phyloP scores from a whole-genome alignment of 2,329 filamentous ascomycete genomes.

The Talaromyces sp. region DNA sequence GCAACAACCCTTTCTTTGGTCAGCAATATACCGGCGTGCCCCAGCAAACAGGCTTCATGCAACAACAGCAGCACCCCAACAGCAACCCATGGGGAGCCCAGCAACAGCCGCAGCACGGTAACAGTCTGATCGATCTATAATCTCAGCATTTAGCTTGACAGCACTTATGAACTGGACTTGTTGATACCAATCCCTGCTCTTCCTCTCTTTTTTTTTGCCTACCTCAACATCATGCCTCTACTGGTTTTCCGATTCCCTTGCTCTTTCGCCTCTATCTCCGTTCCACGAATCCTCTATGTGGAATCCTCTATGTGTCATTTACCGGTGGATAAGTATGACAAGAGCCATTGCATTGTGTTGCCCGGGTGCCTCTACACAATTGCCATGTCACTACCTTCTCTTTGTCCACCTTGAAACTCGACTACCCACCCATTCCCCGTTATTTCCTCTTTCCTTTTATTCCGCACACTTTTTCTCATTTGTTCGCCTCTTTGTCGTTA shows the following conservation, averaged over 20 bases:
- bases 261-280: conserved; percentile 2
- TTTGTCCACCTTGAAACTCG: conserved; percentile 1
- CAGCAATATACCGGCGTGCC: conserved; percentile 76
- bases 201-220: background rate
- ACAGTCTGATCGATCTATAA: conserved; percentile 66
- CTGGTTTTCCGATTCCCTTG: background rate
- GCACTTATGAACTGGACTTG: conserved; percentile 2
- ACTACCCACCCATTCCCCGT: background rate
- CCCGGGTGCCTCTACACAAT: background rate
- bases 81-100: conserved; percentile 61
- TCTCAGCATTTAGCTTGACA: conserved; percentile 1
- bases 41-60: conserved; percentile 49
- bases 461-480: conserved; percentile 15
- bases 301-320: background rate
- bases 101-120: conserved; percentile 47
- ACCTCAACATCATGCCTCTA: background rate
- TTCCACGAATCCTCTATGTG: background rate
- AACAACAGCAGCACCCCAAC: conserved; percentile 50
- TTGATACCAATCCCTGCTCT: conserved; percentile 1
- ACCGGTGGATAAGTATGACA: background rate
- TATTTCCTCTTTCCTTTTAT: conserved; percentile 4
- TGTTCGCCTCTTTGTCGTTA: conserved; percentile 21
- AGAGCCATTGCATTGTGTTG: conserved; percentile 13
- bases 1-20: conserved; percentile 86
- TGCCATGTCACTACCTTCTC: background rate